Base-by-base conservation (phyloP, 306 rosid genomes). In the Lagenaria siceraria region DNA sequence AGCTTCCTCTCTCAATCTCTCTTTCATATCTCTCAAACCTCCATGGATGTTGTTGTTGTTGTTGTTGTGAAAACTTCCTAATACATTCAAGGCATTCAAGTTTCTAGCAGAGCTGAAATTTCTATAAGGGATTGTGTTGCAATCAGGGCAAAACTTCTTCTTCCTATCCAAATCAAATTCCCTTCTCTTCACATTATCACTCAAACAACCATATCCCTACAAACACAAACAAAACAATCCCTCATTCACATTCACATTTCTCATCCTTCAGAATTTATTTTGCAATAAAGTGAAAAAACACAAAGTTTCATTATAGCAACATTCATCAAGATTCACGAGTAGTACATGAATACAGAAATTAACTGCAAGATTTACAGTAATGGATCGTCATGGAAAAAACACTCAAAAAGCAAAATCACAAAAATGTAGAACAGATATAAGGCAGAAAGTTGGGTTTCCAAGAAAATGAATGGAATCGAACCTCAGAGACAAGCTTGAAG, bases 401-500 rank as follows among this genome's bases (percentile, higher is more conserved):
- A 1, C 17, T 46, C 11, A 5, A 29, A 60, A 25, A 12, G 66
- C 40, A 60, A 25, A 60, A 72, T 43, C 21, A 25, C 1, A 61
- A 61, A 61, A 51, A 51, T 51, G 55, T 51, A 51, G 55, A 51
- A 51, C 55, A 51, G n/a, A 51, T 17, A 51, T 0, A 27, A 7
- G 33, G 11, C 56, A 69, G 31, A 15, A 40, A 35, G 19, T 64
- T 18, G 15, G 25, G 10, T 64, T 64, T 11, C 49, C 25, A 64
- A 64, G 72, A 64, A 69, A 69, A 38, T n/a, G 29, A 22, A 68
- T 62, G 2, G 27, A 76, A 63, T 48, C 92, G 55, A 82, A 92
- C 97, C 97, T 95, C 90, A 43, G 89, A 92, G 75, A 92, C 92
- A 85, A 92, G 92, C 79, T 88, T 90, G 92, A 95, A 95, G 12